Evolutionary conservation across 2,329 filamentous ascomycete genomes (phyloP).

Genomic region (Fusarium lyarnte): DNA sequence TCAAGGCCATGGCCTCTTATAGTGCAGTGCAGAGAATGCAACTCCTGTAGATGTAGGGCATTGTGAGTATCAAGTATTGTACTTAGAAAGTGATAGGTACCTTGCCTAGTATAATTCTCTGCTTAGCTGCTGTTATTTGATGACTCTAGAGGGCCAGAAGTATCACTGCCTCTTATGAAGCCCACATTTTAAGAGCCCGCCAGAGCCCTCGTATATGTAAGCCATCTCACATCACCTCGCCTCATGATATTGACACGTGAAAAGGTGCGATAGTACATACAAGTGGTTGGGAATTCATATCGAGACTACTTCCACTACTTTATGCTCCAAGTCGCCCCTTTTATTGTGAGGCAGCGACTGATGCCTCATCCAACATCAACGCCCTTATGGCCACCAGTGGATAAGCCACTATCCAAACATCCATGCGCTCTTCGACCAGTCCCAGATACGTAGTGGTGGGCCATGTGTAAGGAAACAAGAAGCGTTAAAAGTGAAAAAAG

Average conservation of each 20-base stretch:
- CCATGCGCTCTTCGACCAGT: not conserved
- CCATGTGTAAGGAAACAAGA: conserved; percentile 4
- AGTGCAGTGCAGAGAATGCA: not conserved
- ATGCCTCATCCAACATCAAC: conserved; percentile 16
- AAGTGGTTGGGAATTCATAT: conserved; percentile 21
- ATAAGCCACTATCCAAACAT: conserved; percentile 12
- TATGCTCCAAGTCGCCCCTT: conserved; percentile 5
- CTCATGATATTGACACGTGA: not conserved
- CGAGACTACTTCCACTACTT: conserved; percentile 13
- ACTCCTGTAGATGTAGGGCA: not conserved
- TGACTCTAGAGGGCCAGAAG: not conserved
- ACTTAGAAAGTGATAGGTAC: not conserved
- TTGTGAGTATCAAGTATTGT: not conserved
- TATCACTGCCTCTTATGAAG: not conserved
- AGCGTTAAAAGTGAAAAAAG: conserved; percentile 5
- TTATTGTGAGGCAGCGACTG: not conserved
- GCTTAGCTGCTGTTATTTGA: not conserved
- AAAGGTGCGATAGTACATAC: not conserved
- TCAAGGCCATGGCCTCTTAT: not conserved
- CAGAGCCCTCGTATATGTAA: not conserved
- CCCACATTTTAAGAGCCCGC: not conserved
- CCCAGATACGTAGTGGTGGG: not conserved
- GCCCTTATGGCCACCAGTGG: not conserved
- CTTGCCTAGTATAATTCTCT: not conserved
- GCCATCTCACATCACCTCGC: not conserved